These are phyloP conservation scores for Phytophthora quininea DNA, from an alignment of 352 stramenopile species.

Conservation along the genomic window DNA sequence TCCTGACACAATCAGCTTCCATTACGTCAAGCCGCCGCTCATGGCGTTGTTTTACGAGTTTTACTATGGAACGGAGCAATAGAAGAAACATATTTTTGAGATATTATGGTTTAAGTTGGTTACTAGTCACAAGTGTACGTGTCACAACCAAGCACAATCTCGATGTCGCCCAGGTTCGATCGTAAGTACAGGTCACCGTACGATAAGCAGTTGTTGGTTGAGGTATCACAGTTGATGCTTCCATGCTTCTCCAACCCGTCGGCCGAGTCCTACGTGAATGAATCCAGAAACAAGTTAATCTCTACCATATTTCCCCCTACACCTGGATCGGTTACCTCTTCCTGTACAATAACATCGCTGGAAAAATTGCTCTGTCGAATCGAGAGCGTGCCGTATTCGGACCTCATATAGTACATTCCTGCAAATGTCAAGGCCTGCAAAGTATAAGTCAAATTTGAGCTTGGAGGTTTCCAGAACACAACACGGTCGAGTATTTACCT, in stretches of 20 bases:
- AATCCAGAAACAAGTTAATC: too few relatives aligned
- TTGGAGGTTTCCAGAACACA: too few relatives aligned
- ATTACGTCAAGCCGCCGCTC: conserved; percentile 86
- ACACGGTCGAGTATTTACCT: too few relatives aligned
- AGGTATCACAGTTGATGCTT: conserved; percentile 69
- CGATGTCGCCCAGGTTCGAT: conserved; percentile 64
- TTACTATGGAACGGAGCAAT: conserved; percentile 62
- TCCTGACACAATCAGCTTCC: conserved; percentile 81
- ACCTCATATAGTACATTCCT: conserved; percentile 72
- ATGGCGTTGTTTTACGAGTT: conserved; percentile 88
- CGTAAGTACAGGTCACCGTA: conserved; percentile 70
- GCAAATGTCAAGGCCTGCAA: conserved; percentile 58
- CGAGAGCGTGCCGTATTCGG: conserved; percentile 58
- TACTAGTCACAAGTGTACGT: conserved; percentile 59
- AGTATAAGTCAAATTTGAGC: too few relatives aligned
- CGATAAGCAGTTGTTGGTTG: conserved; percentile 60
- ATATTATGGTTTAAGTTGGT: neutral
- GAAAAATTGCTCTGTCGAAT: conserved; percentile 68
- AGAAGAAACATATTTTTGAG: neutral
- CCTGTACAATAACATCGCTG: conserved; percentile 45
- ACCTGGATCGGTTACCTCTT: conserved; percentile 30
- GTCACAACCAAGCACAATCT: conserved; percentile 75
- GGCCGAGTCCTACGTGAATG: conserved; percentile 16
- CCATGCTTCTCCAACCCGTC: conserved; percentile 53
- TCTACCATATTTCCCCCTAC: too few relatives aligned